Evolutionary conservation across 2,329 filamentous ascomycete species (phyloP).

Genomic region (Thielaviopsis populi): DNA sequence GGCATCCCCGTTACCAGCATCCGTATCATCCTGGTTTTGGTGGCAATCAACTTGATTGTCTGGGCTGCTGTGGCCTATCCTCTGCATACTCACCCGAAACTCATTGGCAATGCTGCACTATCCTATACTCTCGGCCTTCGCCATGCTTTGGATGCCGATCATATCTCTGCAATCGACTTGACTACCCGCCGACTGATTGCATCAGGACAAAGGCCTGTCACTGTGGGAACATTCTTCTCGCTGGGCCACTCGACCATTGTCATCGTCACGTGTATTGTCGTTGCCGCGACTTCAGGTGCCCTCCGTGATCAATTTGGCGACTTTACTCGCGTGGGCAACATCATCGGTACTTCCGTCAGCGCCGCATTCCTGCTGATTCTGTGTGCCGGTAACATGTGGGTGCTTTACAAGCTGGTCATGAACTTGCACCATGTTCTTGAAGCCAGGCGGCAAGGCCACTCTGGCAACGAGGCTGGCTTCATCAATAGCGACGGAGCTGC

Average conservation of each 20-base stretch:
- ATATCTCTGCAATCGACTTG: slow-evolving; percentile 73
- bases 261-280: slow-evolving; percentile 74
- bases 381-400: slow-evolving; percentile 72
- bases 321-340: slow-evolving; percentile 68
- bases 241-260: slow-evolving; percentile 91
- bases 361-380: slow-evolving; percentile 71
- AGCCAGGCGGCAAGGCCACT: slow-evolving; percentile 22
- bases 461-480: slow-evolving; percentile 20
- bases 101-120: slow-evolving; percentile 68
- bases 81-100: slow-evolving; percentile 38
- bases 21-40: slow-evolving; percentile 36
- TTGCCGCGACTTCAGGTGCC: slow-evolving; percentile 78
- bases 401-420: slow-evolving; percentile 61
- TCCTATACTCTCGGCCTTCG: slow-evolving; percentile 80
- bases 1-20: slow-evolving; percentile 22
- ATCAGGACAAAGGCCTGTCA: slow-evolving; percentile 69
- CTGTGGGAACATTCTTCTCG: slow-evolving; percentile 88
- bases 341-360: slow-evolving; percentile 78
- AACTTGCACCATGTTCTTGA: slow-evolving; percentile 49
- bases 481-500: slow-evolving; percentile 23
- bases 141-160: slow-evolving; percentile 95
- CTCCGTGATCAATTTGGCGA: slow-evolving; percentile 65
- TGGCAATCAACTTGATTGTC: slow-evolving; percentile 36
- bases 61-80: slow-evolving; percentile 41
- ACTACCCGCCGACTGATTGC: slow-evolving; percentile 85